Conservation (phyloP, 2,329 filamentous ascomycete species). For the Catunica adiposa region DNA sequence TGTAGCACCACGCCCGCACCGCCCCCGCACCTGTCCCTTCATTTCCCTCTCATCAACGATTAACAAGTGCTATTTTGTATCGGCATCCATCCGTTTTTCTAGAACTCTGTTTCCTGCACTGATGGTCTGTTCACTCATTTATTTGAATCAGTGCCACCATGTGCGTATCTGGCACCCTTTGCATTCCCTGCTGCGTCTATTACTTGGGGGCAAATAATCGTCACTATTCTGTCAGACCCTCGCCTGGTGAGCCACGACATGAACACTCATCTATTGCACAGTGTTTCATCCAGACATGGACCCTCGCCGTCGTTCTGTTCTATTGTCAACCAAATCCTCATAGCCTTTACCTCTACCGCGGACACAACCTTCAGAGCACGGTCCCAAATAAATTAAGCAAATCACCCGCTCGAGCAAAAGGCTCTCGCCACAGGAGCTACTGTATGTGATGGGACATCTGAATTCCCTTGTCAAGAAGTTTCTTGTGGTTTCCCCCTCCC, state of each 20-base stretch:
- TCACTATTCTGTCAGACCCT: no score
- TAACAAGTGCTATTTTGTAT: neutral
- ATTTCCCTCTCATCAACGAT: neutral
- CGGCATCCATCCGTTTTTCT: neutral
- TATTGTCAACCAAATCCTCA: no score
- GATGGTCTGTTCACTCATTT: no score
- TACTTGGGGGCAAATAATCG: no score
- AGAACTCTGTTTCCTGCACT: no score
- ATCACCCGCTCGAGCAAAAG: neutral
- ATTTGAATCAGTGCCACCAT: no score
- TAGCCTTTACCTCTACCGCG: neutral
- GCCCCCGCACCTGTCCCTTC: neutral
- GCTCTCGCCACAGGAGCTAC: neutral
- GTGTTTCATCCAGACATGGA: no score
- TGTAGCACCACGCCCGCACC: neutral
- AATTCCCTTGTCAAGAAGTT: neutral
- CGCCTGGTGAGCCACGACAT: no score
- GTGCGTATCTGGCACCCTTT: no score
- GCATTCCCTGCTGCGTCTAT: no score
- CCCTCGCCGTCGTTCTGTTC: no score
- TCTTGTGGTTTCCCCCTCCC: neutral
- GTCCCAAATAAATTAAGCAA: neutral
- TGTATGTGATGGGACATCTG: neutral
- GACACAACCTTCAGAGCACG: neutral
- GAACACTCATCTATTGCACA: no score